Evolutionary conservation across 495 filamentous ascomycete species (phyloP).

Genomic region (Annulohypoxylon moriforme): DNA sequence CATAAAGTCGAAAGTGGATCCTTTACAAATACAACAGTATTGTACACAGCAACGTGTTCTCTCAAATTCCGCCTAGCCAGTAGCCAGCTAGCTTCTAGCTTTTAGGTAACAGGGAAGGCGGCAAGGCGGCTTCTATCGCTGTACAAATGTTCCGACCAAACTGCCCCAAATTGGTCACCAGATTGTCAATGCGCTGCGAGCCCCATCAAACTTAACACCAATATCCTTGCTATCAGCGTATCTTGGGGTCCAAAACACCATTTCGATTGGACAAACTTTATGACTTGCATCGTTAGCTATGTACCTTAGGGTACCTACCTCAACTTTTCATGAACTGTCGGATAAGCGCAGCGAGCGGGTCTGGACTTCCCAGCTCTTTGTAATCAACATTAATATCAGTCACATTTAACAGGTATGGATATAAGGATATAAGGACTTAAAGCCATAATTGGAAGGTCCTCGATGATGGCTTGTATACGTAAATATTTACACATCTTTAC

Average conservation of each 20-base stretch:
- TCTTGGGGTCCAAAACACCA: conserved; percentile 27
- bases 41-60: conserved; percentile 49
- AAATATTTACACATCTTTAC: background rate
- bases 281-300: conserved; percentile 38
- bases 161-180: conserved; percentile 21
- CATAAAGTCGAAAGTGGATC: conserved; percentile 36
- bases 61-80: conserved; percentile 19
- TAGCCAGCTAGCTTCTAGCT: conserved; percentile 10
- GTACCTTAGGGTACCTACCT: conserved; percentile 22
- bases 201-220: conserved; percentile 27
- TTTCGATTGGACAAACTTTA: conserved; percentile 35
- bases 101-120: background rate
- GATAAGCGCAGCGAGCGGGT: conserved; percentile 8
- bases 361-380: background rate
- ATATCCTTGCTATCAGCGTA: conserved; percentile 16
- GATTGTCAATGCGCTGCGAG: conserved; percentile 22
- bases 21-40: conserved; percentile 7
- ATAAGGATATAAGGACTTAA: background rate
- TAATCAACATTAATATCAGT: background rate
- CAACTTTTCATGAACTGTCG: conserved; percentile 3
- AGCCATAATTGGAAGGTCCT: background rate
- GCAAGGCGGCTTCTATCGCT: conserved; percentile 24
- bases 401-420: background rate
- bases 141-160: conserved; percentile 10
- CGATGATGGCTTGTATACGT: background rate